These are phyloP conservation scores for Metschnikowia chrysomelidarum DNA, from an alignment of 805 yeast genomes.

Conservation along the genomic window DNA sequence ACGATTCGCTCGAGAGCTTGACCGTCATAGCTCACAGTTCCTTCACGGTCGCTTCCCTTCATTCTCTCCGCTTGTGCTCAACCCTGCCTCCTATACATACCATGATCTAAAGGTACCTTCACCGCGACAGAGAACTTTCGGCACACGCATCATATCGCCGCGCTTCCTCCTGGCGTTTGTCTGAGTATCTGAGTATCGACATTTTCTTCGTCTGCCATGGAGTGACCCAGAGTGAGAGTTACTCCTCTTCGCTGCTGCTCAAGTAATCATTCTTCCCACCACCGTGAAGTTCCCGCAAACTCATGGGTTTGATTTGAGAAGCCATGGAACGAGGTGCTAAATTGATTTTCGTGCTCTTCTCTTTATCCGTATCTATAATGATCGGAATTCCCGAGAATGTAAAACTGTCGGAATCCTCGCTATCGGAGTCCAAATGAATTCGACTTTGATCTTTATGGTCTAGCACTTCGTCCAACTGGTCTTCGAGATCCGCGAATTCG, in stretches of 20 bases:
- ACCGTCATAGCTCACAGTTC: no score
- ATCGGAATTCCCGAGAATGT: conserved; percentile 24
- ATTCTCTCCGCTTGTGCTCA: no score
- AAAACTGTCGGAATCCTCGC: conserved; percentile 26
- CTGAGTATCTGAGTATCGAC: no score
- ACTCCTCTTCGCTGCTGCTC: conserved; percentile 36
- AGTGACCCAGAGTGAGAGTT: no score
- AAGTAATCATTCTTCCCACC: conserved; percentile 24
- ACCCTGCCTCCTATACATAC: no score
- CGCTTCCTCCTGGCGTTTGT: no score
- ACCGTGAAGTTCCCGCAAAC: conserved; percentile 38
- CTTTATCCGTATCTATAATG: conserved; percentile 27
- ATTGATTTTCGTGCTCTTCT: conserved; percentile 9
- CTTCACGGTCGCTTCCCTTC: no score
- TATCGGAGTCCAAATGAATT: conserved; percentile 11
- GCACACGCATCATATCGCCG: no score
- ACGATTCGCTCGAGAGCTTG: no score
- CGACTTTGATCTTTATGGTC: conserved; percentile 22
- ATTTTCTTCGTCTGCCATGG: no score
- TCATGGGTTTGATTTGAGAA: conserved; percentile 31
- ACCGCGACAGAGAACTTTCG: no score
- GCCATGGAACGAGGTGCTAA: conserved; percentile 5
- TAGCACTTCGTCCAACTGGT: conserved; percentile 41
- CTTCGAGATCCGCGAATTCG: conserved; percentile 44
- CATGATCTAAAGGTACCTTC: no score